Evolutionary conservation across 1,284 basidiomycete genomes (phyloP).

Genomic region (Taiwanofungus camphoratus): DNA sequence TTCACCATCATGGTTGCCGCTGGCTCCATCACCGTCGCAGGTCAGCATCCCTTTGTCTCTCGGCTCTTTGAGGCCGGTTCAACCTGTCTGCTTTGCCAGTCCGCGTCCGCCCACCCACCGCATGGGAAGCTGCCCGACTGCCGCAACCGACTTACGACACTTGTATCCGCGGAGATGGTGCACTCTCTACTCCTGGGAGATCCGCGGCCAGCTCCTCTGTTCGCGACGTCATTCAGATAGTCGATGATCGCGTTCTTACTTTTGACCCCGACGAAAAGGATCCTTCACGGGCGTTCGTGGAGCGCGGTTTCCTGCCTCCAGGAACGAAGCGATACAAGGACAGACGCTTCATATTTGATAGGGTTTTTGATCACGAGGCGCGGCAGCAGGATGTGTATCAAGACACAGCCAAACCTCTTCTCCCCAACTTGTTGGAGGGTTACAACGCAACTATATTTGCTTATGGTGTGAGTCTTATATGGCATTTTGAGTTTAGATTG

Average conservation of each 20-base stretch:
- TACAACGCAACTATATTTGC: slow-evolving; percentile 97
- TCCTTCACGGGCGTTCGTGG: slow-evolving; percentile 65
- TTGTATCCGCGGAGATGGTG: slow-evolving; percentile 75
- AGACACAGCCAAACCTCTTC: slow-evolving; percentile 76
- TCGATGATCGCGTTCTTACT: slow-evolving; percentile 86
- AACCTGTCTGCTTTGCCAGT: slow-evolving; percentile 42
- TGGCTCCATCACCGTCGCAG: slow-evolving; percentile 83
- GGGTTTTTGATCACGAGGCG: slow-evolving; percentile 77
- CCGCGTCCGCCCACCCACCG: slow-evolving; percentile 83
- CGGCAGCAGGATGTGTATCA: slow-evolving; percentile 84
- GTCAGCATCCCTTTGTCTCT: slow-evolving; percentile 34
- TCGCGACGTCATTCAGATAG: slow-evolving; percentile 71
- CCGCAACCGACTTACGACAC: slow-evolving; percentile 65
- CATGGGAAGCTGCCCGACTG: slow-evolving; percentile 78
- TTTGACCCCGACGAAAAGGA: slow-evolving; percentile 93
- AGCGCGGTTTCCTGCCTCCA: slow-evolving; percentile 75
- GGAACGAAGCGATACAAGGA: slow-evolving; percentile 90
- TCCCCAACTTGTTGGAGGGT: slow-evolving; percentile 84
- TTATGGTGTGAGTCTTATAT: slow-evolving; percentile 79
- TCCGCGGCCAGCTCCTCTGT: slow-evolving; percentile 47
- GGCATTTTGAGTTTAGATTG: neutral
- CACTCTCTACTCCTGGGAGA: slow-evolving; percentile 64
- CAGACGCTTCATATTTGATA: slow-evolving; percentile 92
- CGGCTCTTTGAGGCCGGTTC: slow-evolving; percentile 6
- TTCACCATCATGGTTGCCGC: slow-evolving; percentile 61